Evolutionary conservation across 2,329 filamentous ascomycete species (phyloP), one percentile per base, ranked within the genome.

Genomic region (Cadophora malorum): DNA sequence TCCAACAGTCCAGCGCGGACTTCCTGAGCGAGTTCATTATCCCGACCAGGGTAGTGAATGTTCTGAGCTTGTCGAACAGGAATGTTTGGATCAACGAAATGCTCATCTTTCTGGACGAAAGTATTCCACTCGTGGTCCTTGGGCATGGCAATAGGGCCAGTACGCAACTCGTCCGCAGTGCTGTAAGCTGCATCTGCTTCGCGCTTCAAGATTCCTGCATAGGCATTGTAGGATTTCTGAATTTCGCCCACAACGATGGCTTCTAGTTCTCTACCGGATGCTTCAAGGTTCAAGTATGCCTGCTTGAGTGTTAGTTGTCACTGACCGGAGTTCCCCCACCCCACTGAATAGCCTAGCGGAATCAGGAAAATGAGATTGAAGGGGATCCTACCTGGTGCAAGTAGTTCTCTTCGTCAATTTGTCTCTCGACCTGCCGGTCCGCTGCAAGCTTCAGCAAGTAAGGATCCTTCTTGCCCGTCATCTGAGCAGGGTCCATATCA

Each of bases 391-490:
- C 93, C 81, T 94, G 88, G 78, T 98, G 96, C 21, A 99, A 82
- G 76, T 99, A 99, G 78, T 98, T 98, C 78, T 99, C 96, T 79
- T 99, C 96, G 73, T 97, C 92, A 66, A 99, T 89, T 80, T 98
- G 96, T 76, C 89, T 91, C 80, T 97, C 94, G 33, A 99, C 85
- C 79, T 97, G 94, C 66, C 91, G 89, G 78, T 99, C 96, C 7
- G 97, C 95, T 23, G 88, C 88, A 60, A 98, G 82, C 67, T 92
- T 91, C 66, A 98, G 84, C 31, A 99, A 86, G 78, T 95, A 98
- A 0, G 96, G 96, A 78, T 98, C 96, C 69, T 93, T 91, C 80
- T 96, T 97, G 70, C 94, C 94, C 6, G 89, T 91, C 1, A 91
- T 91, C 60, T 87, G 81, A 2, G 90, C 85, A 0, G 92, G 85